These are phyloP conservation scores for Ceratocystiopsis minuta DNA, from an alignment of 2,329 filamentous ascomycete species.

Conservation along the genomic window DNA sequence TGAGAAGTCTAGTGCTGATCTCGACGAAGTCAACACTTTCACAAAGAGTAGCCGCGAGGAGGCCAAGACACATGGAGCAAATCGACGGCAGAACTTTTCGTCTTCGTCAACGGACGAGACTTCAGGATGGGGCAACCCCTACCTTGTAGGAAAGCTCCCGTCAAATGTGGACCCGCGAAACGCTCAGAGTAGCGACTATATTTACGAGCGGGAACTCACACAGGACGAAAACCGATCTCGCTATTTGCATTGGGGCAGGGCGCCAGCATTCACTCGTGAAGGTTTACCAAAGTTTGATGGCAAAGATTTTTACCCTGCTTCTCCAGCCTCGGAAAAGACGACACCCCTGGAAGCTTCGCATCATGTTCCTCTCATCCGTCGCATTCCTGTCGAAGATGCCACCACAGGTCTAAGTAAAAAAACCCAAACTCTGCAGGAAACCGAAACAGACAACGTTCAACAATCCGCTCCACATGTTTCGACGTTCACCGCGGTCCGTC, in stretches of 20 bases:
- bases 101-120: constrained; percentile 5
- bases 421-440: no score
- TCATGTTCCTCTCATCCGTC: neutral
- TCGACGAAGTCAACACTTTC: neutral
- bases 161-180: constrained; percentile 22
- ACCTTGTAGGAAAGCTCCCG: constrained; percentile 36
- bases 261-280: constrained; percentile 28
- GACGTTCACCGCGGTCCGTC: neutral
- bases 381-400: constrained; percentile 2
- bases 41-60: neutral
- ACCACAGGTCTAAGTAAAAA: no score
- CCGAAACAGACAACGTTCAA: no score
- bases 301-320: constrained; percentile 44
- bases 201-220: constrained; percentile 38
- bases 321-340: constrained; percentile 17
- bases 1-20: neutral
- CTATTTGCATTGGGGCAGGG: constrained; percentile 41
- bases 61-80: neutral
- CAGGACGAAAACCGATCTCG: constrained; percentile 40
- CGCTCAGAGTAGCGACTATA: constrained; percentile 28
- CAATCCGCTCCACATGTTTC: neutral
- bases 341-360: neutral
- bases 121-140: constrained; percentile 20
- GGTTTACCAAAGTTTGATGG: constrained; percentile 47
- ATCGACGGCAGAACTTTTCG: constrained; percentile 2